These are phyloP conservation scores for Syzygium oleosum DNA, from an alignment of 345 rosid species.

Conservation along the genomic window DNA sequence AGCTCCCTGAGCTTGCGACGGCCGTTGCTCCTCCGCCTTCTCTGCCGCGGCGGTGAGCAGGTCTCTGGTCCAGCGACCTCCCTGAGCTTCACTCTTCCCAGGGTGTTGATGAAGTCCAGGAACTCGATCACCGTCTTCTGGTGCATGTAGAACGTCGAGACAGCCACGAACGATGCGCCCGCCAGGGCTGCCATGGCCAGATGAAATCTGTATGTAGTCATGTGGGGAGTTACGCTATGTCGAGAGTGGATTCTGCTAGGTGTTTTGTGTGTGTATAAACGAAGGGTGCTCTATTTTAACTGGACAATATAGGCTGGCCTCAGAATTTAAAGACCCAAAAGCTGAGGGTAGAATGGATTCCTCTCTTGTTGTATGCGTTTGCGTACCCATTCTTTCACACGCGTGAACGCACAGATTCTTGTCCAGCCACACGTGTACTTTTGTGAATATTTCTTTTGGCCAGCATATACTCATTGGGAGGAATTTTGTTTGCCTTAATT, in stretches of 20 bases:
- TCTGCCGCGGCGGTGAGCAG: neutral
- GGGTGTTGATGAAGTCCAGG: neutral
- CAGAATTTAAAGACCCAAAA: neutral
- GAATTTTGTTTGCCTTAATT: neutral
- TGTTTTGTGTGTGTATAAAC: neutral
- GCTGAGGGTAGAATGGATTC: neutral
- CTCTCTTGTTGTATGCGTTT: neutral
- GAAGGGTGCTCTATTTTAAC: neutral
- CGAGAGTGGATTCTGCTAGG: neutral
- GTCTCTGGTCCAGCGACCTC: neutral
- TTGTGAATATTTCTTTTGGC: neutral
- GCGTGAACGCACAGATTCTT: neutral
- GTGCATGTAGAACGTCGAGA: neutral
- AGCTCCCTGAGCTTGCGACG: neutral
- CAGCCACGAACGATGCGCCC: neutral
- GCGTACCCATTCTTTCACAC: neutral
- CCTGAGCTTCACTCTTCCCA: neutral
- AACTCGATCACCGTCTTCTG: neutral
- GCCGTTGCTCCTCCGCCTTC: neutral
- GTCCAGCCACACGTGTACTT: neutral
- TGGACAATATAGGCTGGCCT: neutral
- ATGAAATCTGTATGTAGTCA: constrained; percentile 5
- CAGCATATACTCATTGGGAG: neutral
- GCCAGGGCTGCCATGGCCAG: constrained; percentile 7
- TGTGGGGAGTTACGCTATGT: neutral